Evolutionary conservation across 805 yeast species (phyloP).

Genomic region (Clavispora carvajalis): DNA sequence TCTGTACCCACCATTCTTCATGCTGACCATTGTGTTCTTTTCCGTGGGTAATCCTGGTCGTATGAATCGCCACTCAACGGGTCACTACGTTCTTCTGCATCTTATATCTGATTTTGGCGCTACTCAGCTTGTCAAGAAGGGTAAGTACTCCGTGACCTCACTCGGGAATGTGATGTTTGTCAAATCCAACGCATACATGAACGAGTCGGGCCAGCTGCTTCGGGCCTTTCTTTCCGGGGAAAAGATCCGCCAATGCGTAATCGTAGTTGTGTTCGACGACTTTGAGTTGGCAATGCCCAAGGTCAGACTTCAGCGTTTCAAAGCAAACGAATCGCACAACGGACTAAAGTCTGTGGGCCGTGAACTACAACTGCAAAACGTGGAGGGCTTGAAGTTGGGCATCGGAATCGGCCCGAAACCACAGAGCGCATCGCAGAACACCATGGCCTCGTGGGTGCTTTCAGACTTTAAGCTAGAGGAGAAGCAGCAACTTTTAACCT

Average conservation of each 20-base stretch:
- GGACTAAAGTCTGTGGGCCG: constrained; percentile 27
- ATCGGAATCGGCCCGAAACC: constrained; percentile 43
- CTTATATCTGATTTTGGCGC: constrained; percentile 23
- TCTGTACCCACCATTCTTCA: too few relatives aligned
- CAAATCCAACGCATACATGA: constrained; percentile 36
- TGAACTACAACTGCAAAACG: constrained; percentile 6
- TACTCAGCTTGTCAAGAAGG: constrained; percentile 23
- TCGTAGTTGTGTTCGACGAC: constrained; percentile 34
- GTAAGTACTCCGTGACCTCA: constrained; percentile 24
- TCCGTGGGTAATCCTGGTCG: constrained; percentile 41
- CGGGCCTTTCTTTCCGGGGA: constrained; percentile 20
- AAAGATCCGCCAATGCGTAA: constrained; percentile 10
- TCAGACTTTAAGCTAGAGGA: constrained; percentile 26
- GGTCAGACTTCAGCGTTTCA: constrained; percentile 25
- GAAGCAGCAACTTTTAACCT: constrained; percentile 11
- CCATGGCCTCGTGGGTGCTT: constrained; percentile 40
- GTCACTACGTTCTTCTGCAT: constrained; percentile 29
- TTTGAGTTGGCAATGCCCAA: constrained; percentile 30
- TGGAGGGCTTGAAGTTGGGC: constrained; percentile 26
- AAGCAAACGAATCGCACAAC: constrained; percentile 36
- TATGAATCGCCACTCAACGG: constrained; percentile 35
- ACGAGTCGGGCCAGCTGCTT: constrained; percentile 32
- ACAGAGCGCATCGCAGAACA: constrained; percentile 22
- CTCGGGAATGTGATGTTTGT: constrained; percentile 24
- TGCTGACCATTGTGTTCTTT: constrained; percentile 14